Evolutionary conservation across 2,329 filamentous ascomycete species (phyloP), one percentile per base, ranked within the genome.

Genomic region (Trichoderma aggressivum): DNA sequence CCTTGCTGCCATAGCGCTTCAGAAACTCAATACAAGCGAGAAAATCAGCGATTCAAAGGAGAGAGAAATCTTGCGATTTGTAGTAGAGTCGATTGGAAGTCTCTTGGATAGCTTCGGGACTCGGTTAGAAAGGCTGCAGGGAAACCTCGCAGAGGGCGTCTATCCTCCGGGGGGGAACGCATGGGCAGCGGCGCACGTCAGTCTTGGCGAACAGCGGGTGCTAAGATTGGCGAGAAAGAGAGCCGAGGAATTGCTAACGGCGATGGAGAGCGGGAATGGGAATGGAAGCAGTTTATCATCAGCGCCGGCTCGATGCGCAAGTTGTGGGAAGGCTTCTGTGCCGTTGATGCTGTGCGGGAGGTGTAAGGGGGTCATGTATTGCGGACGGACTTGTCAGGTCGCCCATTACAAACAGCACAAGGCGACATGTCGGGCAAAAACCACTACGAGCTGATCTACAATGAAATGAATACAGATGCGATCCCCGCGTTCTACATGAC

Each of bases 121-220:
- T 72, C 76, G 73, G 66, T 73, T 78, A 62, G 78, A 79, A 74
- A 76, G 73, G 74, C 74, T 81, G 69, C 75, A 79, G 73, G 74
- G 76, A 72, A 76, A 77, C 72, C 77, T 80, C 68, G 74, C 75
- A 32, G 73, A 76, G 69, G 76, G 75, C 67, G 74, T 77, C 70
- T 80, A 80, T 74, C 62, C 77, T 70, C n/a, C 67, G 32, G 78
- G 78, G 61, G 73, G 79, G 59, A 80, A 80, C 74, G 75, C 79
- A 74, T 81, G 79, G 79, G 78, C 79, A 72, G 79, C 78, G 72
- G 79, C 78, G 66, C 79, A 81, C 36, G 70, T 74, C n/a, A 74
- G 72, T 16, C n/a, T 70, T 55, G 72, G 73, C 72, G 73, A 81
- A 74, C 79, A 81, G 76, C 77, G 75, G 66, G 76, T 80, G 70